Base-by-base conservation (phyloP, 805 yeast genomes). In the Metschnikowia borealis region DNA sequence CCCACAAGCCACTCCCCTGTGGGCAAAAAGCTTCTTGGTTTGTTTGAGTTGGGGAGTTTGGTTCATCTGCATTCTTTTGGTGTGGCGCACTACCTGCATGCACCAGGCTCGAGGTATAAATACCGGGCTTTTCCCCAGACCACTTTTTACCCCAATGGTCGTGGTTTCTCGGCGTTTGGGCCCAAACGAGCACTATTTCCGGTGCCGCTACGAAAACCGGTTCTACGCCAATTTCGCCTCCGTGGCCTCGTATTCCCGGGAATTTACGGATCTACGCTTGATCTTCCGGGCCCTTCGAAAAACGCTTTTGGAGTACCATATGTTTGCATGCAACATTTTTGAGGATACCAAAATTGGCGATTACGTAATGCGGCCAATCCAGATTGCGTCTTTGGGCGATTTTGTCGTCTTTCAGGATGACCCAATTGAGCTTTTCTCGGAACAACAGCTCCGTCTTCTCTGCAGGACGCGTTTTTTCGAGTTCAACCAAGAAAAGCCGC, bases 141-240 rank as follows among this genome's bases (percentile, higher is more conserved):
- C 23, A 17, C 31, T 38, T 29, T 21, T 6, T 3, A 6, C 17
- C 2, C 13, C 11, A 26, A 41, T 41, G 45, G 45, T 41, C 10
- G 45, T 41, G 31, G 7, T 41, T 14, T 41, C 45, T 26, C 37
- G 76, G 21, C 64, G 64, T 0, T 61, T 72, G 47, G 63, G 73
- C 38, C 47, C 55, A 1, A 57, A 56, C 14, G 77, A 72, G 50
- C 64, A 69, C 57, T 68, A 65, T 54, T 66, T 66, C 49, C 60
- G 76, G 21, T 64, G 63, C 43, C 55, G 77, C 49, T 65, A 68
- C 4, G 62, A 59, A 13, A 54, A 49, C 37, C 60, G 60, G n/a
- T 65, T 57, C 54, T 72, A 63, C 48, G 52, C 61, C n/a, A 68
- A 64, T 51, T 72, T 72, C 52, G 68, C 63, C 40, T 62, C 70